These are phyloP conservation scores for Mycothermus thermophilus DNA, from an alignment of 495 filamentous ascomycete genomes.

Conservation along the genomic window DNA sequence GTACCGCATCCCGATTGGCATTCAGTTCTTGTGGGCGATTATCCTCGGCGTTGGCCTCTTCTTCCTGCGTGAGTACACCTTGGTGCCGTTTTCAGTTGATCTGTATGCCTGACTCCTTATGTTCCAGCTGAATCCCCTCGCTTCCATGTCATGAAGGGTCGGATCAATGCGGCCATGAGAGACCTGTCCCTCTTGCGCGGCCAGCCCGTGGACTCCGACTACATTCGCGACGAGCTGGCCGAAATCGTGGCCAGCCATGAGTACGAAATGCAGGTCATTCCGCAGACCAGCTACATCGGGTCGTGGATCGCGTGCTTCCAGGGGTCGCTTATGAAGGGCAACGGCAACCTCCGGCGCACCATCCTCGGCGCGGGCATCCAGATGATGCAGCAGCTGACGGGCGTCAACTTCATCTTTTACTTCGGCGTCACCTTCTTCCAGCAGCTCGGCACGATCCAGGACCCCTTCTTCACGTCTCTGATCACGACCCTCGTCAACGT, in stretches of 20 bases:
- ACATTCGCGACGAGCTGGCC: slow-evolving; percentile 52
- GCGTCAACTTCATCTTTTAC: slow-evolving; percentile 85
- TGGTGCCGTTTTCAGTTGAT: not conserved
- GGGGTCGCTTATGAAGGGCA: slow-evolving; percentile 38
- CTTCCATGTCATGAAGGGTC: not conserved
- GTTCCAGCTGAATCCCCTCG: slow-evolving; percentile 52
- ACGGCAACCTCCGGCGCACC: slow-evolving; percentile 51
- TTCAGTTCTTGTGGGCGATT: slow-evolving; percentile 58
- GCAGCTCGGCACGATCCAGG: slow-evolving; percentile 51
- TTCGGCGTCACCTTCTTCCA: slow-evolving; percentile 70
- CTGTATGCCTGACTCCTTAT: not conserved
- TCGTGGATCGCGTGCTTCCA: slow-evolving; percentile 52
- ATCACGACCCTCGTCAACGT: slow-evolving; percentile 80
- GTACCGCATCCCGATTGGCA: slow-evolving; percentile 57
- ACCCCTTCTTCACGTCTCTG: slow-evolving; percentile 67
- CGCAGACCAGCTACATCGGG: slow-evolving; percentile 45
- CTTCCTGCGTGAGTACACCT: slow-evolving; percentile 33
- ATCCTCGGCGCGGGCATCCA: slow-evolving; percentile 58
- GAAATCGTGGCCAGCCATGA: slow-evolving; percentile 77
- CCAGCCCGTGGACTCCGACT: slow-evolving; percentile 47
- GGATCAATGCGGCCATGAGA: not conserved
- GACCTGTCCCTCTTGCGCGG: slow-evolving; percentile 49
- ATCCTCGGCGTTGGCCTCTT: slow-evolving; percentile 49
- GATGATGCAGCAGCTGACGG: slow-evolving; percentile 53
- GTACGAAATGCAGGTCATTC: slow-evolving; percentile 54